Evolutionary conservation across 352 stramenopile genomes (phyloP).

Genomic region (Saprolegnia parasitica): DNA sequence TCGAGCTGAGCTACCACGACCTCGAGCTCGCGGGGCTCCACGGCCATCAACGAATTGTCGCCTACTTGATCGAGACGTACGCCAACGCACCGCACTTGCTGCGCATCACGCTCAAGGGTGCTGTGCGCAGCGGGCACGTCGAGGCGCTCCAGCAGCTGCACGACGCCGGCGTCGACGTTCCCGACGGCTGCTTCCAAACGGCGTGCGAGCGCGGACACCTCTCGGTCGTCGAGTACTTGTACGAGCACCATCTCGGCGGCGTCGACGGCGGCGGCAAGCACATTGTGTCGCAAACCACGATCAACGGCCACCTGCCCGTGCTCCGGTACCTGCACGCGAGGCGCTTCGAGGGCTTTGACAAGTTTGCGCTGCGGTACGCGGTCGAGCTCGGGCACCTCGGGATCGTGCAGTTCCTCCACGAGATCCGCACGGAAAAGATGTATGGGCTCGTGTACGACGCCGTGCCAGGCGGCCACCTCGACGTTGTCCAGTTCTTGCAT

Average conservation of each 20-base stretch:
- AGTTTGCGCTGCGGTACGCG: conserved; percentile 1
- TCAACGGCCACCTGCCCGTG: conserved; percentile 4
- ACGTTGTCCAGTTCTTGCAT: conserved; percentile 23
- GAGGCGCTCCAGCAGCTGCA: conserved; percentile 5
- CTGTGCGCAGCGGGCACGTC: conserved; percentile 2
- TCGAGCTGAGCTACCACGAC: conserved; percentile 10
- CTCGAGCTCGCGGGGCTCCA: background rate
- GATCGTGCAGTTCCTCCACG: conserved; percentile 15
- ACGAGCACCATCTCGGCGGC: background rate
- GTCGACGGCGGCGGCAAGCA: background rate
- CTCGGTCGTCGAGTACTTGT: conserved; percentile 1
- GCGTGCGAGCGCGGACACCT: conserved; percentile 19
- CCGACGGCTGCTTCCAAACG: background rate
- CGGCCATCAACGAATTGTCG: background rate
- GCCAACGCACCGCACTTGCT: background rate
- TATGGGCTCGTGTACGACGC: conserved; percentile 12
- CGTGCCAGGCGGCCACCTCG: conserved; percentile 12
- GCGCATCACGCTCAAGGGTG: background rate
- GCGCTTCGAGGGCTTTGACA: conserved; percentile 10
- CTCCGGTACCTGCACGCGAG: background rate
- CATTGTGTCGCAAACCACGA: background rate
- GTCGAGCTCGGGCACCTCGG: conserved; percentile 12
- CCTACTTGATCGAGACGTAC: background rate
- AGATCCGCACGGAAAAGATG: conserved; percentile 12
- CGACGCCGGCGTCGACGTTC: background rate